These are phyloP conservation scores for Porphyra umbilicalis DNA, from an alignment of 31 red algal species.

Conservation along the genomic window DNA sequence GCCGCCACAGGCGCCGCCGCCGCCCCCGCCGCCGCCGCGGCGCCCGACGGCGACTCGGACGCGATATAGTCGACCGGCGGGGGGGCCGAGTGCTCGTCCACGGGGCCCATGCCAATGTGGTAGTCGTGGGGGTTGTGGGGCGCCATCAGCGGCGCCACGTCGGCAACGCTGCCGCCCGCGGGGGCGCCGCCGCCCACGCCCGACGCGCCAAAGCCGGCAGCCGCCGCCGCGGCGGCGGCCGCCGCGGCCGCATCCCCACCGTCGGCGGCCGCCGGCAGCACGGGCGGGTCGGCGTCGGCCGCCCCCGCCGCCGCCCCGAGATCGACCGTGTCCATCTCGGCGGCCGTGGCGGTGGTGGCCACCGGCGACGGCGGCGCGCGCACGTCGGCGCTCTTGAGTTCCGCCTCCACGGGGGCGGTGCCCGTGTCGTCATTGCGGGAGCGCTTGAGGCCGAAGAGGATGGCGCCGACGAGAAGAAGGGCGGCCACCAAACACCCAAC, in stretches of 20 bases:
- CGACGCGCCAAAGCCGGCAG: neutral
- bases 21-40: neutral
- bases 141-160: neutral
- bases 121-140: conserved; percentile 1
- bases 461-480: neutral
- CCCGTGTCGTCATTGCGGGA: neutral
- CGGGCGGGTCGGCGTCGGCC: neutral
- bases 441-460: neutral
- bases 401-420: neutral
- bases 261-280: too few species aligned
- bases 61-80: conserved; percentile 1
- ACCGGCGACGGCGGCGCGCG: neutral
- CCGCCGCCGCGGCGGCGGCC: neutral
- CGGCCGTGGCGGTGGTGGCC: neutral
- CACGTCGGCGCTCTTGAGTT: neutral
- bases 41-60: too few species aligned
- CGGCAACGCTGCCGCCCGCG: neutral
- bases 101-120: neutral
- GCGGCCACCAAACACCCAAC: neutral
- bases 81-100: neutral
- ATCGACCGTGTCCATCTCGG: neutral
- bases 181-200: neutral
- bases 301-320: neutral
- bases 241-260: neutral
- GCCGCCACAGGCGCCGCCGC: neutral